phyloP scores from a whole-genome alignment of 176 grass and related monocot genomes.

The Saccharum spontaneum region DNA sequence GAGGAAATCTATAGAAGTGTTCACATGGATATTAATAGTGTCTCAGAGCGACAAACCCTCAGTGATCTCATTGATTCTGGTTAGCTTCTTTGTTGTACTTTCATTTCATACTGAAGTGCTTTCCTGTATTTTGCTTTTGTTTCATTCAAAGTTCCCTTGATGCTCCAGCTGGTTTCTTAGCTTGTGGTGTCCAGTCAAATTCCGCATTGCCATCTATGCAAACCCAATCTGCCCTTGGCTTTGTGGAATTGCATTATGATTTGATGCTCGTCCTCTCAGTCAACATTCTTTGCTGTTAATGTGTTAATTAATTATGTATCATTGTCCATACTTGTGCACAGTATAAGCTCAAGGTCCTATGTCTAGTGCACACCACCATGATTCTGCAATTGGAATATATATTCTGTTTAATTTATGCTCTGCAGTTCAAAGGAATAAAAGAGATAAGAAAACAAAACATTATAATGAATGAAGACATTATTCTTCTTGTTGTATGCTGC shows the following conservation, averaged over 20 bases:
- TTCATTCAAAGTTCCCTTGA: neutral
- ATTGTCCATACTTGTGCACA: neutral
- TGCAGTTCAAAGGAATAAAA: neutral
- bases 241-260: neutral
- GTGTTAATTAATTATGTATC: neutral
- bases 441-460: neutral
- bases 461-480: neutral
- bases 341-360: neutral
- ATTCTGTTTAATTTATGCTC: neutral
- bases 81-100: conserved; percentile 42
- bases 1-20: conserved; percentile 73
- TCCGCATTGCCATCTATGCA: neutral
- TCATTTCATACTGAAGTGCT: conserved; percentile 35
- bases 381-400: neutral
- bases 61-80: conserved; percentile 73
- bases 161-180: neutral
- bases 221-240: neutral
- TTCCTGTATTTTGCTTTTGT: neutral
- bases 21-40: conserved; percentile 68
- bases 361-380: neutral
- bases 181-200: neutral
- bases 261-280: neutral
- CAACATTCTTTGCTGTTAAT: neutral
- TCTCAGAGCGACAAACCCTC: conserved; percentile 48
- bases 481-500: neutral